Conservation (phyloP, 1,139 yeast genomes). For the Yamadazyma sp. region DNA sequence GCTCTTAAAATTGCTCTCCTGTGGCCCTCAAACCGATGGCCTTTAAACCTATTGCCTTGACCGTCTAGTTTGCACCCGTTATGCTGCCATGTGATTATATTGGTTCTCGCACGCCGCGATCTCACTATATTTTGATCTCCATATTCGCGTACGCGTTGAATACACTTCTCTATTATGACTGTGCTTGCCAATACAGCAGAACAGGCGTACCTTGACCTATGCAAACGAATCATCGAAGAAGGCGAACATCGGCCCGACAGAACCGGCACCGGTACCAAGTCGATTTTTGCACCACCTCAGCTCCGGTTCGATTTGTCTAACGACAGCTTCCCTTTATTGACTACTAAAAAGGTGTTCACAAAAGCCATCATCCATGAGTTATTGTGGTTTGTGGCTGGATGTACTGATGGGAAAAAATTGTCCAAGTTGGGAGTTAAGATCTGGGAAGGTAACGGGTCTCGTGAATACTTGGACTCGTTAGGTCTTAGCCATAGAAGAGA, state of each 20-base stretch:
- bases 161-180: conserved; percentile 21
- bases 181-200: conserved; percentile 53
- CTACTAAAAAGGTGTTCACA: conserved; percentile 90
- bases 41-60: too few relatives aligned
- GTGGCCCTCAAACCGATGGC: too few relatives aligned
- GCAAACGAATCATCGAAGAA: conserved; percentile 69
- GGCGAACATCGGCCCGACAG: conserved; percentile 94
- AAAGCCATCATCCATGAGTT: conserved; percentile 87
- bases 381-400: conserved; percentile 89
- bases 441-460: conserved; percentile 99
- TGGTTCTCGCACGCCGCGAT: too few relatives aligned
- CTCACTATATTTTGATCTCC: background rate
- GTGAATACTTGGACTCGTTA: conserved; percentile 81
- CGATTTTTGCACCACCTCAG: conserved; percentile 95
- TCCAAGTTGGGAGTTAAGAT: conserved; percentile 85
- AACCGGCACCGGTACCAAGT: conserved; percentile 94
- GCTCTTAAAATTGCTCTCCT: background rate
- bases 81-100: too few relatives aligned
- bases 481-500: conserved; percentile 81
- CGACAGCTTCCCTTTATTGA: conserved; percentile 78
- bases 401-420: conserved; percentile 81
- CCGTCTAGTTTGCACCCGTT: too few relatives aligned
- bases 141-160: too few relatives aligned
- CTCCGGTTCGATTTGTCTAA: conserved; percentile 74
- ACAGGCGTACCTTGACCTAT: conserved; percentile 81